These are phyloP conservation scores for Rhodotorula sp. DNA, from an alignment of 1,284 basidiomycete species.

Conservation along the genomic window DNA sequence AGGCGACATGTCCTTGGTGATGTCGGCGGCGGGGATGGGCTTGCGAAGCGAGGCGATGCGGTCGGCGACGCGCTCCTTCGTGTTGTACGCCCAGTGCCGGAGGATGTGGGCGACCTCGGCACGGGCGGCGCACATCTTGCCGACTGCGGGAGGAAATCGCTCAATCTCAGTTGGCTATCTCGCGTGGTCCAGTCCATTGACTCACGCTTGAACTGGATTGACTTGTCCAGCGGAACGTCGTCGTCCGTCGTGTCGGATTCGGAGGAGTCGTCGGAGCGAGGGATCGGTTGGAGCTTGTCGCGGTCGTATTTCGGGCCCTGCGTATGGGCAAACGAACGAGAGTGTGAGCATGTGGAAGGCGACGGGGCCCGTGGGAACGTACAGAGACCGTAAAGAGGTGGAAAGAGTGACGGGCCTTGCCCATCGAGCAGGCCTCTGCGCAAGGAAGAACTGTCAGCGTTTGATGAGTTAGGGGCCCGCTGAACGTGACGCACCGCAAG, in stretches of 20 bases:
- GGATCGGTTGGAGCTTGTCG: conserved; percentile 3
- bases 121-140: conserved; percentile 19
- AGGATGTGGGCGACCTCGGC: conserved; percentile 22
- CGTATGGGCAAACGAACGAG: accelerated
- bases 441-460: neutral
- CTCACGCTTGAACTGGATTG: conserved; percentile 20
- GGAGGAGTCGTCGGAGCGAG: conserved; percentile 1
- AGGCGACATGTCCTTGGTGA: no score
- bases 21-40: no score
- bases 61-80: conserved; percentile 1
- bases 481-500: conserved; percentile 8
- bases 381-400: conserved; percentile 9
- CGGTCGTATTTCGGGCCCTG: conserved; percentile 29
- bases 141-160: conserved; percentile 7
- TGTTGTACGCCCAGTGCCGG: conserved; percentile 22
- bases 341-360: neutral
- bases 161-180: no score
- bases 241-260: neutral
- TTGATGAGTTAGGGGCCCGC: neutral
- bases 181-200: no score
- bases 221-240: conserved; percentile 4
- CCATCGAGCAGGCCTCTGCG: conserved; percentile 27
- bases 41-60: no score
- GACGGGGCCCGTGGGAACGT: neutral
- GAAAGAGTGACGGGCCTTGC: conserved; percentile 1